Evolutionary conservation across 306 rosid genomes (phyloP).

Genomic region (Vachellia collinsii): DNA sequence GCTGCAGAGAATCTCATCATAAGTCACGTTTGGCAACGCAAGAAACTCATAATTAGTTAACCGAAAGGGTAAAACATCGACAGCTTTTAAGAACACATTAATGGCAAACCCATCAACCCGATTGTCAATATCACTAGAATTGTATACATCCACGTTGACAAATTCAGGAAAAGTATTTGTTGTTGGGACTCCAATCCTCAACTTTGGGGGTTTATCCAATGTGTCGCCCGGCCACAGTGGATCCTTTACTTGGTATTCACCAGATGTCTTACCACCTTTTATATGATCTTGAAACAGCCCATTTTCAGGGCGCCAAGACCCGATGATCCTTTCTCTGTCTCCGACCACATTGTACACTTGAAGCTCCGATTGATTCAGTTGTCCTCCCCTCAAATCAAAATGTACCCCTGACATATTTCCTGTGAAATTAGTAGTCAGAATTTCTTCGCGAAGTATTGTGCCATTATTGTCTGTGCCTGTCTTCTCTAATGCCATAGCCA

Average conservation of each 20-base stretch:
- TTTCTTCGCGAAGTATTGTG: neutral
- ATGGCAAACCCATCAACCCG: neutral
- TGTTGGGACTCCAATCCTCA: neutral
- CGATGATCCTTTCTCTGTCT: constrained; percentile 37
- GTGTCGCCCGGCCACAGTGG: neutral
- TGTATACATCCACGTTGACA: neutral
- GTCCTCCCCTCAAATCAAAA: constrained; percentile 30
- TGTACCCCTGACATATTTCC: constrained; percentile 19
- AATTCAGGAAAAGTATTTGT: neutral
- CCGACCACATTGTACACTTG: constrained; percentile 45
- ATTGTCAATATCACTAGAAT: neutral
- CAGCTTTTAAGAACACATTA: neutral
- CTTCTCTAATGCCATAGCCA: neutral
- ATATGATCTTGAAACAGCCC: neutral
- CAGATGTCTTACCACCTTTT: neutral
- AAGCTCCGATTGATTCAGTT: constrained; percentile 33
- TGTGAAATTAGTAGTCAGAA: constrained; percentile 12
- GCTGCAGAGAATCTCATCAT: neutral
- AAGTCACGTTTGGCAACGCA: neutral
- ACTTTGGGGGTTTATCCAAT: neutral
- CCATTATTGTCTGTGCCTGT: neutral
- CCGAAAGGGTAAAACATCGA: neutral
- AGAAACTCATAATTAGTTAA: neutral
- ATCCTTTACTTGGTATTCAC: neutral
- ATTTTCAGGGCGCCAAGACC: constrained; percentile 36